phyloP scores from a whole-genome alignment of 768 basidiomycete genomes.

The Cystobasidium tubakii region DNA sequence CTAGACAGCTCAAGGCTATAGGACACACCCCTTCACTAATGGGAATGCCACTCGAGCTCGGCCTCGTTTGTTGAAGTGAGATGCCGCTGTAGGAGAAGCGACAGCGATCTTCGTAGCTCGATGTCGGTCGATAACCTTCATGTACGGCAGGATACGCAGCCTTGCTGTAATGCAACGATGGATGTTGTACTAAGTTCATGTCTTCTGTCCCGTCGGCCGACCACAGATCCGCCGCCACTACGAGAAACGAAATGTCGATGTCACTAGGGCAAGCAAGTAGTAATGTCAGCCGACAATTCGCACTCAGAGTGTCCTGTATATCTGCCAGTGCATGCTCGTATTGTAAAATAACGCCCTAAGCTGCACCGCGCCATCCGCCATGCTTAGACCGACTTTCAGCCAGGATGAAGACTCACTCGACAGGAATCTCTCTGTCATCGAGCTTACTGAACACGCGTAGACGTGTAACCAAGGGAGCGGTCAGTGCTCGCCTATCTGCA shows the following conservation, averaged over 20 bases:
- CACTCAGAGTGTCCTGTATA: conserved; percentile 39
- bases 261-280: conserved; percentile 56
- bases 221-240: conserved; percentile 90
- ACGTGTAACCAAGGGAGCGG: conserved; percentile 68
- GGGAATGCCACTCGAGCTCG: background rate
- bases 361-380: too few relatives aligned
- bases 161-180: conserved; percentile 46
- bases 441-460: conserved; percentile 63
- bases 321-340: background rate
- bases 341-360: too few relatives aligned
- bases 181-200: conserved; percentile 82
- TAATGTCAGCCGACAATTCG: too few relatives aligned
- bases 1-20: too few relatives aligned
- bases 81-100: background rate
- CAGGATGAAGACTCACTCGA: conserved; percentile 60
- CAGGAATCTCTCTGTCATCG: conserved; percentile 63
- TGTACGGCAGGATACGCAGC: background rate
- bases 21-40: background rate
- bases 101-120: background rate
- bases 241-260: conserved; percentile 77
- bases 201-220: conserved; percentile 73
- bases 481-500: conserved; percentile 86
- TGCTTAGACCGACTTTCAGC: background rate
- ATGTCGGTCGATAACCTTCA: background rate
- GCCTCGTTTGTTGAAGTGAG: background rate